Percentiles rank a stretch among this genome's conserved stretches.
Conservation (phyloP, 352 stramenopile genomes). For the Globisporangium perplexum region DNA sequence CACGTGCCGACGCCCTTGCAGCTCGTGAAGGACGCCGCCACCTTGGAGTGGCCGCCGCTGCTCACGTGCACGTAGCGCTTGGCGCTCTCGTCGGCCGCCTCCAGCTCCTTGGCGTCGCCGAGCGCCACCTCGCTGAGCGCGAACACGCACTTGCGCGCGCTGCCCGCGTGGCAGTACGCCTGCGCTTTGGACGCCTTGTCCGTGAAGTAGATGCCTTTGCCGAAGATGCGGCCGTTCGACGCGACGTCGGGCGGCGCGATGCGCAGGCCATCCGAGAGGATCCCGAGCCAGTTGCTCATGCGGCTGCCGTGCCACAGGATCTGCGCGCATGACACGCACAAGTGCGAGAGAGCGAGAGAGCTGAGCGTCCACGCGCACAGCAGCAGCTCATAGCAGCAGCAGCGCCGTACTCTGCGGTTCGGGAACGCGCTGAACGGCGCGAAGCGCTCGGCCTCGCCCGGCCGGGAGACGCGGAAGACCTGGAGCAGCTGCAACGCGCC, state of each 20-base stretch:
- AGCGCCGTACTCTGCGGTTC: slow-evolving; percentile 42
- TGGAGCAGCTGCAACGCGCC: slow-evolving; percentile 43
- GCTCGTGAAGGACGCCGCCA: slow-evolving; percentile 33
- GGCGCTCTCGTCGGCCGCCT: slow-evolving; percentile 43
- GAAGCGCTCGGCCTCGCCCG: slow-evolving; percentile 42
- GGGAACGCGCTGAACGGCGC: slow-evolving; percentile 33
- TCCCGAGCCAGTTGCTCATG: slow-evolving; percentile 79
- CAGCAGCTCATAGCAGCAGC: neutral
- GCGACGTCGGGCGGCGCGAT: slow-evolving; percentile 76
- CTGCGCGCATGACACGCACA: slow-evolving; percentile 17
- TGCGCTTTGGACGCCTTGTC: slow-evolving; percentile 79
- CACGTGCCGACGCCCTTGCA: slow-evolving; percentile 67
- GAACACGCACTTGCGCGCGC: slow-evolving; percentile 37
- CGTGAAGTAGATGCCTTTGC: slow-evolving; percentile 85
- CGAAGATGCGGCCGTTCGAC: slow-evolving; percentile 72
- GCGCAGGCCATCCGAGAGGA: slow-evolving; percentile 70
- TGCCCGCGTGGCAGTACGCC: slow-evolving; percentile 53
- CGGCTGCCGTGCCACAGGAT: slow-evolving; percentile 87
- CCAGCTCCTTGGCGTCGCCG: slow-evolving; percentile 57
- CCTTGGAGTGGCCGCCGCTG: slow-evolving; percentile 30
- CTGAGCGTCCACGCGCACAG: neutral
- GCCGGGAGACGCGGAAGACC: slow-evolving; percentile 61
- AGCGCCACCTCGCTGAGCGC: slow-evolving; percentile 64
- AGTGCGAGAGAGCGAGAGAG: neutral
- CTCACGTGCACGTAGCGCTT: slow-evolving; percentile 41